Evolutionary conservation across 768 basidiomycete species (phyloP).

Genomic region (Chalciporus sphaerocephalus): DNA sequence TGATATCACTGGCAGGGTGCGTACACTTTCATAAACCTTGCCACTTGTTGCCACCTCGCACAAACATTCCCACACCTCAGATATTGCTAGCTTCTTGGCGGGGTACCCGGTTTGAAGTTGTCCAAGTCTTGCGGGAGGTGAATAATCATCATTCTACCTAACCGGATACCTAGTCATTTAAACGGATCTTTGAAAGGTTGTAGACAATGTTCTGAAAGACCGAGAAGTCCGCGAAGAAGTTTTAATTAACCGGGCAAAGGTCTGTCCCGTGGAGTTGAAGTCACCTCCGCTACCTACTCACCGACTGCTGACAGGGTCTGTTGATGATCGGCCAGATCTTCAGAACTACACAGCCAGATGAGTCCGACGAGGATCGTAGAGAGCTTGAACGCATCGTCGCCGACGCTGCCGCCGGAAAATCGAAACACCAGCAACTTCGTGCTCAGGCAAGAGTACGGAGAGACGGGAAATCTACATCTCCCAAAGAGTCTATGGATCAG

Average conservation of each 20-base stretch:
- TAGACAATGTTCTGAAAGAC: slow-evolving; percentile 84
- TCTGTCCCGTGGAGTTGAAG: slow-evolving; percentile 25
- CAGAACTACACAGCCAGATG: slow-evolving; percentile 80
- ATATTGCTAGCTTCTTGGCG: slow-evolving; percentile 98
- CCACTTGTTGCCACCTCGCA: not conserved
- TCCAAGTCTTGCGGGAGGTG: slow-evolving; percentile 79
- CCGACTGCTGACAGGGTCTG: slow-evolving; percentile 54
- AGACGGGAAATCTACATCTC: slow-evolving; percentile 40
- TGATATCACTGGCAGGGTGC: slow-evolving; percentile 88
- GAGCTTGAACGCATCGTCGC: slow-evolving; percentile 93
- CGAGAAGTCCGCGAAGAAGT: slow-evolving; percentile 65
- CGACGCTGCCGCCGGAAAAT: slow-evolving; percentile 73
- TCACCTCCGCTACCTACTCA: not conserved
- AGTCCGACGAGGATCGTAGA: slow-evolving; percentile 88
- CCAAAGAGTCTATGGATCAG: slow-evolving; percentile 31
- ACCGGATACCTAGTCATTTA: slow-evolving; percentile 3
- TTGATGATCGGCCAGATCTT: slow-evolving; percentile 87
- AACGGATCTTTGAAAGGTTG: slow-evolving; percentile 42
- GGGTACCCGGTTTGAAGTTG: slow-evolving; percentile 92
- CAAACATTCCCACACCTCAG: slow-evolving; percentile 31
- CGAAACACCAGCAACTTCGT: slow-evolving; percentile 46
- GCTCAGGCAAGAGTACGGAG: slow-evolving; percentile 20
- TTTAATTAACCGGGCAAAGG: slow-evolving; percentile 82
- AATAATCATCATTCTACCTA: slow-evolving; percentile 2
- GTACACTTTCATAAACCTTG: not conserved